Base-by-base conservation (phyloP, 371 early-diverging fungal genomes). In the Mucor velutinosus region DNA sequence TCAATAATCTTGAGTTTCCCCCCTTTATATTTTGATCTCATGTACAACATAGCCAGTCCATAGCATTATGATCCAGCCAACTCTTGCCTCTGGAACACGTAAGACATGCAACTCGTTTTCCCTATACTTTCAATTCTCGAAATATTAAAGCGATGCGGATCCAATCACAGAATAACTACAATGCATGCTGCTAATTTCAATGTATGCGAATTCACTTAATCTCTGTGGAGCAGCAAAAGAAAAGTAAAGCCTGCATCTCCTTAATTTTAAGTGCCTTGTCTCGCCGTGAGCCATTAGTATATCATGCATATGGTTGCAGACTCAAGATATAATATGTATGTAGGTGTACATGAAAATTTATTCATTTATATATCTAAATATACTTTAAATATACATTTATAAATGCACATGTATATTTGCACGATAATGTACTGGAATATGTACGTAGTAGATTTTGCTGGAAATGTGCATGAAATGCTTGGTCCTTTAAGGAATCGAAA, bases 251-350 rank as follows among this genome's bases (percentile, higher is more conserved):
- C 25, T 51, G 51, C 51, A 51, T 51, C 51, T 51, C 51, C 51
- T 51, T 51, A 51, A 51, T 51, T 51, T 51, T 51, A 51, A 51
- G 25, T 51, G 23, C 51, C 23, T 23, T 21, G 12, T 23, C 25
- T 37, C 37, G 37, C 37, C 6, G 37, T 37, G 23, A 51, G 23
- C 12, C 12, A 25, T 25, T 51, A 45, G 61, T 45, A 82, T 29
- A 70, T 74, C n/a, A 81, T 93, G 19, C 86, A 89, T 53, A 77
- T 94, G n/a, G 90, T 89, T 12, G 73, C 94, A 11, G 93, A 92
- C 80, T 79, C 94, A 21, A 78, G 79, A 25, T 76, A 25, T 76
- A 78, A 79, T 5, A 85, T 94, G 10, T 74, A 67, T 35, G 76
- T 82, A 29, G 91, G 90, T 19, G 86, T 51, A 23, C 51, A 51